Percentiles rank a stretch among this genome's conserved stretches.
phyloP scores from a whole-genome alignment of 495 filamentous ascomycete genomes.

The Penicillium arizonense region DNA sequence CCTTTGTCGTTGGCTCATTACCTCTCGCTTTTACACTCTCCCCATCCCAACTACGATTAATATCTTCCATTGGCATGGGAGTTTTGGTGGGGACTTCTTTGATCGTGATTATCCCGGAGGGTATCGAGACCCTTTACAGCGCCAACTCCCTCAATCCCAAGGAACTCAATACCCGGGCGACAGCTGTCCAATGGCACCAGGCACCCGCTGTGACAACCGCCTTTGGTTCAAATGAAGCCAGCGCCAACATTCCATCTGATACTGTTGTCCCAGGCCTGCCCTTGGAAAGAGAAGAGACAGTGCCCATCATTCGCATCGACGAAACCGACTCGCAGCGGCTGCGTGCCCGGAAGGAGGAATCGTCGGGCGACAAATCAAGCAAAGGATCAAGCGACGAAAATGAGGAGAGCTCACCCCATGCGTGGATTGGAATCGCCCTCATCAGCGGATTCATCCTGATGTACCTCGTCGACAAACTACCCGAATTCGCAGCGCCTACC shows the following conservation, averaged over 20 bases:
- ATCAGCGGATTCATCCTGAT: conserved; percentile 91
- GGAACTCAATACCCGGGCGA: conserved; percentile 27
- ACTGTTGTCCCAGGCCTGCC: conserved; percentile 17
- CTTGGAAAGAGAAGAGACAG: conserved; percentile 13
- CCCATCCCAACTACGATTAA: conserved; percentile 81
- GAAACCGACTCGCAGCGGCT: conserved; percentile 11
- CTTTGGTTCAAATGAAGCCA: conserved; percentile 6
- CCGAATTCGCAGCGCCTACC: conserved; percentile 62
- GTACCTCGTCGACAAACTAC: conserved; percentile 92
- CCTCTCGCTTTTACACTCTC: conserved; percentile 88
- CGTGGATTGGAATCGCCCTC: conserved; percentile 80
- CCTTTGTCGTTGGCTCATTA: conserved; percentile 90
- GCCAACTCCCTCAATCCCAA: conserved; percentile 40
- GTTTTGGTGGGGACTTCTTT: conserved; percentile 92
- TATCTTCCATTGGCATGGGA: conserved; percentile 91
- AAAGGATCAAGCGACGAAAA: conserved; percentile 23
- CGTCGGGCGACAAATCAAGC: conserved; percentile 40
- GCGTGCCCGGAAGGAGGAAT: conserved; percentile 27
- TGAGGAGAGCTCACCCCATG: conserved; percentile 55
- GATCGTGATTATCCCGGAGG: conserved; percentile 97
- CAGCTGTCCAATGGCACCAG: conserved; percentile 31
- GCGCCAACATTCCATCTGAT: conserved; percentile 4
- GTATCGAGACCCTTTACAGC: conserved; percentile 85
- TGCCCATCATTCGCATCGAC: conserved; percentile 6
- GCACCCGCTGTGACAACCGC: conserved; percentile 18